phyloP scores from a whole-genome alignment of 1,284 basidiomycete species.

The Bondarzewia mesenterica region DNA sequence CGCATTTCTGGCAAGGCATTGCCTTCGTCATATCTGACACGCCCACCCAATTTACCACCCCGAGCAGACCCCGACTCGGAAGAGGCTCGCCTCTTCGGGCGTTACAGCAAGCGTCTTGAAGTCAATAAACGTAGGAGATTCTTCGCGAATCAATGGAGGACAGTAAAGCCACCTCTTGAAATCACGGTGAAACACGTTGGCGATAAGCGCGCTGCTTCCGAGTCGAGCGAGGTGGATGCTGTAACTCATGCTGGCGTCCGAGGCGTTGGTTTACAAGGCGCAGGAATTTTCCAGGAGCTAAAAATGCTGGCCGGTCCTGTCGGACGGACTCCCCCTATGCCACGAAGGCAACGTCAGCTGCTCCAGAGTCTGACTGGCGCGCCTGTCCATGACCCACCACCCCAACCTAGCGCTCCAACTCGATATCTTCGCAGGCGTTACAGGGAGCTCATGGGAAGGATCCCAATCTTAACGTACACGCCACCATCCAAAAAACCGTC shows the following conservation, averaged over 20 bases:
- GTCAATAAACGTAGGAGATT: constrained; percentile 66
- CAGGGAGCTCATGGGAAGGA: constrained; percentile 43
- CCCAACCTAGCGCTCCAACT: constrained; percentile 5
- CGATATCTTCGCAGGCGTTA: constrained; percentile 65
- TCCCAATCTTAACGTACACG: constrained; percentile 46
- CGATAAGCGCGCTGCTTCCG: background rate
- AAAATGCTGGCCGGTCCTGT: constrained; percentile 34
- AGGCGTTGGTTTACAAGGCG: constrained; percentile 36
- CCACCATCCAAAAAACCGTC: constrained; percentile 4
- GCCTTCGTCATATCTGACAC: constrained; percentile 27
- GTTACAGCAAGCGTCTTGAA: constrained; percentile 62
- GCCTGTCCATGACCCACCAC: background rate
- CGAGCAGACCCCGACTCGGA: constrained; percentile 50
- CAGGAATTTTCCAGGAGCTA: constrained; percentile 37
- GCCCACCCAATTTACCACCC: constrained; percentile 47
- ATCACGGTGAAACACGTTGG: constrained; percentile 20
- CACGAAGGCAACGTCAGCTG: constrained; percentile 12
- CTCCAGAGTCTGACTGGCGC: background rate
- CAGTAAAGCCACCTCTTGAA: constrained; percentile 51
- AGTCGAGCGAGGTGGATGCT: constrained; percentile 8
- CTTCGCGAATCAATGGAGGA: constrained; percentile 46
- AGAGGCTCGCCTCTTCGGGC: constrained; percentile 53
- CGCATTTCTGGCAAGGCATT: constrained; percentile 38
- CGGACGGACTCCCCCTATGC: constrained; percentile 6
- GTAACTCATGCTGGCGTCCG: constrained; percentile 17